Base-by-base conservation (phyloP, 2,329 filamentous ascomycete species). In the Madurella mycetomatis region DNA sequence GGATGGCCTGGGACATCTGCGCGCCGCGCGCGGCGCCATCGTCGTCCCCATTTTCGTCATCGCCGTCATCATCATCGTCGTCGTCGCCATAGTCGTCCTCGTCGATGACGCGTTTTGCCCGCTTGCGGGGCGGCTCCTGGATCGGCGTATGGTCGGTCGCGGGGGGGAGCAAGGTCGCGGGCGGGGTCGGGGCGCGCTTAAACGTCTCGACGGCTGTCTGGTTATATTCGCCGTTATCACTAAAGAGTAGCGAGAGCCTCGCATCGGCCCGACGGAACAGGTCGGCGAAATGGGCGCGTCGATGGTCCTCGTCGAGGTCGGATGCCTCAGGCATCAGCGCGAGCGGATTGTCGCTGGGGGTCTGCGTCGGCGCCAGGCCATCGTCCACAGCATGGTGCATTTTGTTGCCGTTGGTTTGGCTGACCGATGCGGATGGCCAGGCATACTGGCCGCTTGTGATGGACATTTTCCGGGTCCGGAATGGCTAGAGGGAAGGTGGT, bases 21-120 rank as follows among this genome's bases (percentile, higher is more conserved):
- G 77, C 77, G 17, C 74, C 67, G 65, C 74, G 77, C 77, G 17
- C 74, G 67, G 65, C 74, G 65, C 81, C 74, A 58, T 79, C 74
- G 15, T 79, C 74, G 15, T 81, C 75, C 1, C 82, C 78, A n/a
- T 82, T 75, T 1, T 83, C 79, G 16, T 85, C 83, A 43, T 83
- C 85, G 15, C 87, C 85, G 8, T 87, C 84, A 1, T 89, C 86
- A 1, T 89, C 86, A 9, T 87, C 82, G 15, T 90, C 87, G 54
- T 96, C 91, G 64, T 92, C 88, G 62, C 87, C 88, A 67, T 92
- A 92, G 72, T 92, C 87, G 65, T 91, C 87, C 69, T 92, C 89
- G 64, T 91, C 84, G 78, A 92, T 91, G 68, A 83, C 78, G 65
- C 89, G 81, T 70, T 87, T 87, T 45, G 84, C 79, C 72, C 88